phyloP scores from a whole-genome alignment of 345 rosid species.

The Ceriops zippeliana region DNA sequence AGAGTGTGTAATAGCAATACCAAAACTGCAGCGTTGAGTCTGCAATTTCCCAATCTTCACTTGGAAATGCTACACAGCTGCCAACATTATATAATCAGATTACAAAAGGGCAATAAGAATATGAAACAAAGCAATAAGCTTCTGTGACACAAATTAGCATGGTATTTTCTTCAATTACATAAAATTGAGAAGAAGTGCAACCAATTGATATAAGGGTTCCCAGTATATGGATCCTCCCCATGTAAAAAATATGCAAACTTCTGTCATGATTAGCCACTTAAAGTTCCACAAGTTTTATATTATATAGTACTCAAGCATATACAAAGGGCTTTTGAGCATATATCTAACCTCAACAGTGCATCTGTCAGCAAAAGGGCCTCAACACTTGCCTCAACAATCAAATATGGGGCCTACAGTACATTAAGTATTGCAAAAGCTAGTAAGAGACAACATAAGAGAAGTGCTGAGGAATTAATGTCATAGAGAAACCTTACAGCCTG shows the following conservation, averaged over 20 bases:
- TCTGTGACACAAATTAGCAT: too few species aligned
- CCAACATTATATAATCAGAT: constrained; percentile 13
- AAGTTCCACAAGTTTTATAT: too few species aligned
- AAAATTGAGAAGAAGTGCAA: too few species aligned
- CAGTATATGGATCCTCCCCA: too few species aligned
- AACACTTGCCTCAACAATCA: constrained; percentile 77
- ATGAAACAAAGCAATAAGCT: too few species aligned
- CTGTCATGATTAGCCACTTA: too few species aligned
- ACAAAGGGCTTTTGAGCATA: not conserved
- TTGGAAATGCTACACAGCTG: constrained; percentile 90
- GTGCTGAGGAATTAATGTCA: constrained; percentile 8
- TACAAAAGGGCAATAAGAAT: too few species aligned
- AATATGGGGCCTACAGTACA: constrained; percentile 67
- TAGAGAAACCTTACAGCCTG: constrained; percentile 69
- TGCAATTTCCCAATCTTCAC: constrained; percentile 96
- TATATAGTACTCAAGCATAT: not conserved
- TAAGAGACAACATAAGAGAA: not conserved
- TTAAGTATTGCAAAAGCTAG: constrained; percentile 15
- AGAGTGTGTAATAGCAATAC: constrained; percentile 29
- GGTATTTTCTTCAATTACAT: too few species aligned
- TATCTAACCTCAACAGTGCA: constrained; percentile 69
- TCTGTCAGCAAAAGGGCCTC: constrained; percentile 74
- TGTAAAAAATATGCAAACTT: too few species aligned
- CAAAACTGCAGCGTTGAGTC: constrained; percentile 98
- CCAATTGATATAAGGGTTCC: too few species aligned